Evolutionary conservation across 2,329 filamentous ascomycete species (phyloP).

Genomic region (Fusarium palustre): DNA sequence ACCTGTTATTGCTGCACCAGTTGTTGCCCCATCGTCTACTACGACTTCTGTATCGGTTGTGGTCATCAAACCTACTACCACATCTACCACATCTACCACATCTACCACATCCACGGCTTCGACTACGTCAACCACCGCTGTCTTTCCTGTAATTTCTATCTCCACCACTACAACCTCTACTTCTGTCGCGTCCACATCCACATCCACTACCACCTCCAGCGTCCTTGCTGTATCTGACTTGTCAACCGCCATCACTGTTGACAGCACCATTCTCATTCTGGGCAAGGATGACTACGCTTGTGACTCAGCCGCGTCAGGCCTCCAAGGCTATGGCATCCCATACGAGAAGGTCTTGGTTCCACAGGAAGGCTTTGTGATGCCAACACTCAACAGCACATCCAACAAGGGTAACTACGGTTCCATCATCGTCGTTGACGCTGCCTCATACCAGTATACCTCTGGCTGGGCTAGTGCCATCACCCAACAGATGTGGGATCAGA

Average conservation of each 20-base stretch:
- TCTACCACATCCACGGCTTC: neutral
- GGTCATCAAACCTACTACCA: neutral
- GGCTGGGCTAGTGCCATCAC: slow-evolving; percentile 34
- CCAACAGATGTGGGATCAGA: slow-evolving; percentile 18
- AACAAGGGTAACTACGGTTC: slow-evolving; percentile 25
- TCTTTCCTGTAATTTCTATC: neutral
- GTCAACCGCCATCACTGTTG: slow-evolving; percentile 1
- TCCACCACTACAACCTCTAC: neutral
- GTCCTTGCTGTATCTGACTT: neutral
- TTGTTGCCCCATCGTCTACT: neutral
- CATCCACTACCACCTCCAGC: neutral
- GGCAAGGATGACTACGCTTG: slow-evolving; percentile 7
- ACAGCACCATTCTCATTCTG: slow-evolving; percentile 7
- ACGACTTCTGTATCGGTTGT: neutral
- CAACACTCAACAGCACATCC: slow-evolving; percentile 19
- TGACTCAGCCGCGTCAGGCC: slow-evolving; percentile 10
- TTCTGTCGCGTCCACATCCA: neutral
- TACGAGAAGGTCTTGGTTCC: slow-evolving; percentile 26
- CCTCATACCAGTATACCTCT: slow-evolving; percentile 26
- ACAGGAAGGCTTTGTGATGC: slow-evolving; percentile 13
- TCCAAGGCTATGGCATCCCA: slow-evolving; percentile 34
- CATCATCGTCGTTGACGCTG: slow-evolving; percentile 26
- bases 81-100: neutral
- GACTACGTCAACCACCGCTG: neutral
- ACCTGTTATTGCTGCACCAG: too few species aligned